phyloP scores from a whole-genome alignment of 1,284 basidiomycete genomes.

The Exobasidium cylindrosporum region DNA sequence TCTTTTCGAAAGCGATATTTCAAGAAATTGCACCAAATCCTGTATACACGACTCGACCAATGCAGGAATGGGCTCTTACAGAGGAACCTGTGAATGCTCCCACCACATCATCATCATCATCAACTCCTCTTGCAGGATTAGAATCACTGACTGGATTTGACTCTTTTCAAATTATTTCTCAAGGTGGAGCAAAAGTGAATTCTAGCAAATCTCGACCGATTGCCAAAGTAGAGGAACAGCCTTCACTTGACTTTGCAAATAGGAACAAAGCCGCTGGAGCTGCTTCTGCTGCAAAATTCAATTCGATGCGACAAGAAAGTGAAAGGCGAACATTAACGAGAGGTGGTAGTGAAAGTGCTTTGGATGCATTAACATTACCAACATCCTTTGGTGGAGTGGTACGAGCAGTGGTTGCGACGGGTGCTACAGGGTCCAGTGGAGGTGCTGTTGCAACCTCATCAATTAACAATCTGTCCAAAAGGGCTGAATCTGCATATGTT shows the following conservation, averaged over 20 bases:
- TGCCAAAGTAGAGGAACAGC: not conserved
- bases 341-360: not conserved
- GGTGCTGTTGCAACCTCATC: not conserved
- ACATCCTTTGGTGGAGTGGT: not conserved
- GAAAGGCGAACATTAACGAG: not conserved
- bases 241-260: not conserved
- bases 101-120: not conserved
- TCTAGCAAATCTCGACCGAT: not conserved
- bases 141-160: not conserved
- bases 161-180: not conserved
- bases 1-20: not conserved
- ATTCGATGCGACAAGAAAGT: not conserved
- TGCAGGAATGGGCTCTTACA: not conserved
- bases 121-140: not conserved
- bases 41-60: not conserved
- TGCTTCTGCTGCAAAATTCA: not conserved
- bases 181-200: not conserved
- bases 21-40: not conserved
- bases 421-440: not conserved
- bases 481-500: not conserved
- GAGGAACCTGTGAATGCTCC: not conserved
- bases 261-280: not conserved
- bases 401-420: constrained; percentile 6
- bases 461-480: not conserved
- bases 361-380: not conserved